Base-by-base conservation (phyloP, 75 land plant species). In the Gnetum montanum region DNA sequence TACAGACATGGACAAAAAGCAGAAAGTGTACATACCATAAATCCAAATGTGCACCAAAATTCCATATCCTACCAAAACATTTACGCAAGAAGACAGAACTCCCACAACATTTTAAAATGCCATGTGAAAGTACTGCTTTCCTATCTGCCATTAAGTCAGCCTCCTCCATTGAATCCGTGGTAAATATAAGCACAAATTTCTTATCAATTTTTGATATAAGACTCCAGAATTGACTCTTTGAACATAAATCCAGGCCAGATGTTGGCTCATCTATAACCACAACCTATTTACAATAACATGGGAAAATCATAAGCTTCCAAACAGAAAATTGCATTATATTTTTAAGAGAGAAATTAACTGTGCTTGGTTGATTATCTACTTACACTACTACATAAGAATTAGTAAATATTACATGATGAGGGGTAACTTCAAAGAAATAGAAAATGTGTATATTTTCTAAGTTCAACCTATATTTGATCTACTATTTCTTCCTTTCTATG, bases 81-180 rank as follows among this genome's bases (percentile, higher is more conserved):
- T 66, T 64, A n/a, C 67, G 67, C 34, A 66, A 64, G 43, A 66
- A 66, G 11, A 66, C 31, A 2, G 69, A 66, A 40, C 69, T 66
- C 46, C 68, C 68, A 46, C 68, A 65, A 31, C 68, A 66, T 53
- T 66, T 66, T 29, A 66, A 54, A 47, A 66, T 67, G 35, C 68
- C 68, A 47, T 66, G 68, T 15, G 68, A 66, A 46, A 66, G 41
- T 25, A 66, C 35, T 25, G 68, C 68, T 46, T 45, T 66, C 7
- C 68, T 66, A 46, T 66, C 68, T 46, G 68, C 68, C 63, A 66
- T 46, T 34, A 63, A 28, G 63, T 66, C 68, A 19, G 68, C 68
- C 38, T 66, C 68, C 45, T 66, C 68, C 68, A 66, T 66, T 7
- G 67, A 63, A 18, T 66, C 68, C 10, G 68, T 66, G 33, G 68